Percentiles rank a stretch among this genome's conserved stretches.
Conservation (phyloP, 768 basidiomycete genomes). For the Hypholoma fasciculare region DNA sequence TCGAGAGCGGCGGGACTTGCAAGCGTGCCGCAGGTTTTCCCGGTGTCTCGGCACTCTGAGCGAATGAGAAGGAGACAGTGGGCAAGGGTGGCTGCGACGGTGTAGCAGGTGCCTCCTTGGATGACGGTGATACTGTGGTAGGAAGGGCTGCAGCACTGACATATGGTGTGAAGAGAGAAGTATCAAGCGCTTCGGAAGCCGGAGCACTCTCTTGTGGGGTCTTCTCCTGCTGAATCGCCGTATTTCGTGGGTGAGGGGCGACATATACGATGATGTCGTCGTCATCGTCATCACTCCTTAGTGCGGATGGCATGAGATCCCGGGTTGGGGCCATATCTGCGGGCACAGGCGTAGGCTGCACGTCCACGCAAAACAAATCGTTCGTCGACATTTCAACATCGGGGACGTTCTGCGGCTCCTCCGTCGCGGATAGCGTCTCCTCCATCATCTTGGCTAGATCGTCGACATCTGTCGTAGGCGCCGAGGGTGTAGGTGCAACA, state of each 20-base stretch:
- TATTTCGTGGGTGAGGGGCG: slow-evolving; percentile 64
- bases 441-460: slow-evolving; percentile 20
- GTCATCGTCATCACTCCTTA: slow-evolving; percentile 32
- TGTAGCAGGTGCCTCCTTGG: neutral
- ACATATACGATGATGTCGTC: slow-evolving; percentile 79
- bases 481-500: slow-evolving; percentile 2
- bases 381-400: neutral
- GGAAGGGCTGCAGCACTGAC: slow-evolving; percentile 14
- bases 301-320: slow-evolving; percentile 17
- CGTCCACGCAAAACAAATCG: slow-evolving; percentile 13
- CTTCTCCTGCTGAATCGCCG: neutral
- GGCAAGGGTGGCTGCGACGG: slow-evolving; percentile 10
- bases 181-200: slow-evolving; percentile 4
- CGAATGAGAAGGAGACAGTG: slow-evolving; percentile 32
- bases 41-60: slow-evolving; percentile 7
- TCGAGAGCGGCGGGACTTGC: slow-evolving; percentile 22
- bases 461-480: slow-evolving; percentile 10
- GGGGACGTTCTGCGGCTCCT: slow-evolving; percentile 1
- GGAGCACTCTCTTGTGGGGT: neutral
- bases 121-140: slow-evolving; percentile 7
- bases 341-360: slow-evolving; percentile 22
- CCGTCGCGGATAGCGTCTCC: slow-evolving; percentile 16
- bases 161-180: slow-evolving; percentile 24
- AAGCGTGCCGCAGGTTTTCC: slow-evolving; percentile 13
- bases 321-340: slow-evolving; percentile 11